Base-by-base conservation (phyloP, 2,329 filamentous ascomycete genomes). In the Monilinia aucupariae region DNA sequence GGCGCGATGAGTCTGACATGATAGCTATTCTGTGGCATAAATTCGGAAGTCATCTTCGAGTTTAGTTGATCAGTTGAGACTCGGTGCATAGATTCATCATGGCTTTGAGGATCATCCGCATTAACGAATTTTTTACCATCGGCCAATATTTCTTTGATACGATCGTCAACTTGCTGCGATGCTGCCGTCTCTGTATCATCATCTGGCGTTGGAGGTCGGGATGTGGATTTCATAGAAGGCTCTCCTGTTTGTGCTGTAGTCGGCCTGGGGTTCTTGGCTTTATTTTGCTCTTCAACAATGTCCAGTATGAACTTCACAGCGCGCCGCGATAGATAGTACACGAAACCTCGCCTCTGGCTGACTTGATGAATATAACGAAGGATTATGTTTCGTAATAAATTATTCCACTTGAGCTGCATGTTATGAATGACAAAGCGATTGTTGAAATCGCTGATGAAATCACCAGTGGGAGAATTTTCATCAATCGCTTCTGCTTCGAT, bases 381-480 rank as follows among this genome's bases (percentile, higher is more conserved):
- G 56, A 99, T 94, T 71, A 97, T 97, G 73, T 99, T 97, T 64
- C 94, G 86, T 45, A 99, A 78, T 13, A 92, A 85, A 71, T 99
- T 99, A 78, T 96, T 97, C 94, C 94, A 99, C 76, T 99, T 99
- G 63, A 99, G 79, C 72, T 99, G 94, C 74, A 96, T 85, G 71
- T 99, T 99, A 79, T 99, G 94, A 59, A 99, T 89, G 70, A 97
- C 93, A 78, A 99, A 99, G 2, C 94, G 89, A 73, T 99, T 99
- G 74, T 96, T 94, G 80, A 97, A 99, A 73, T 97, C 92, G 75
- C 90, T 96, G 55, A 90, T 87, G 68, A 93, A 93, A 68, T 97
- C 92, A 20, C 89, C 85, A 4, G 87, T 84, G 0, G 88, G 84
- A 25, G 60, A 32, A 3, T 87, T 85, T 1, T 88, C 82, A 67